Evolutionary conservation across 345 rosid species (phyloP).

Genomic region (Gossypium anomalum): DNA sequence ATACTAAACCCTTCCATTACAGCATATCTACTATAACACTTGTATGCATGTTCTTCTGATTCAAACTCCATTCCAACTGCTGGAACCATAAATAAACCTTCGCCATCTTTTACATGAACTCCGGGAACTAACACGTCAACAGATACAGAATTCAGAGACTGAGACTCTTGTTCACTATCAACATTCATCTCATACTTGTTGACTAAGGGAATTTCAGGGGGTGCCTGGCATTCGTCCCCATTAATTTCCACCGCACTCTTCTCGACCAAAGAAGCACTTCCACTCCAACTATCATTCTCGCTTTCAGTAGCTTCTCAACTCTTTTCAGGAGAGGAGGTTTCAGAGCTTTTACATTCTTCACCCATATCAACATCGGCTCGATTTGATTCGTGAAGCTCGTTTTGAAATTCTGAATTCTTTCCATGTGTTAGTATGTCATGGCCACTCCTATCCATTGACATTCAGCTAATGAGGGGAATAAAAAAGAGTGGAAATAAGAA

Average conservation of each 20-base stretch:
- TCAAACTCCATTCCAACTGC: slow-evolving; percentile 33
- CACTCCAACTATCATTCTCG: slow-evolving; percentile 6
- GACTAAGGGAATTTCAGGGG: slow-evolving; percentile 11
- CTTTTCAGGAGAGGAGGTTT: slow-evolving; percentile 14
- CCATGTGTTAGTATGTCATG: slow-evolving; percentile 9
- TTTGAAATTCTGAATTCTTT: too few relatives aligned
- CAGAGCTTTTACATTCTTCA: neutral
- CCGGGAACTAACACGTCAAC: neutral
- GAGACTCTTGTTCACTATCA: slow-evolving; percentile 15
- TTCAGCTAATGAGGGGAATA: neutral
- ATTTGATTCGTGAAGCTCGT: neutral
- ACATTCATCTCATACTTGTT: slow-evolving; percentile 18
- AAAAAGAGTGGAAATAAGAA: neutral
- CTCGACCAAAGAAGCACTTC: slow-evolving; percentile 9
- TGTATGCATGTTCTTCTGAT: slow-evolving; percentile 33
- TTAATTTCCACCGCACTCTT: slow-evolving; percentile 10
- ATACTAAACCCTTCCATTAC: slow-evolving; percentile 35
- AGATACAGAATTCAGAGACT: slow-evolving; percentile 4
- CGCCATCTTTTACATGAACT: slow-evolving; percentile 10
- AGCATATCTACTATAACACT: slow-evolving; percentile 32
- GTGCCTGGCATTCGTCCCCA: slow-evolving; percentile 9
- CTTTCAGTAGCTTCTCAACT: slow-evolving; percentile 13
- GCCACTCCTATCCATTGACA: slow-evolving; percentile 22
- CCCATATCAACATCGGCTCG: neutral
- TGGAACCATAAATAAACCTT: slow-evolving; percentile 19